Evolutionary conservation across 108 stramenopile species (phyloP).

Genomic region (Skeletonema costatum): DNA sequence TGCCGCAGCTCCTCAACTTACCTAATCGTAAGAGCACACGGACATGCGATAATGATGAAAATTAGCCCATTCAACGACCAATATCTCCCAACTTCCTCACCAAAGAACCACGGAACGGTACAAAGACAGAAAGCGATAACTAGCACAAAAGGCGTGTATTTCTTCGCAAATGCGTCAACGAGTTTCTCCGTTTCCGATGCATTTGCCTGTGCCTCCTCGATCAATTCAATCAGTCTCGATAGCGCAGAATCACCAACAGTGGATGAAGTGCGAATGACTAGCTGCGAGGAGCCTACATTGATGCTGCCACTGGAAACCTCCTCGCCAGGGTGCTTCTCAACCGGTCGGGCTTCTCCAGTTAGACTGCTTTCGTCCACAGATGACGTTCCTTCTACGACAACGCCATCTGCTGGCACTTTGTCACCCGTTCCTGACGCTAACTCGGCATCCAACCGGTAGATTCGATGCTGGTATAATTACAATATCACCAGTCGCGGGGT

Average conservation of each 20-base stretch:
- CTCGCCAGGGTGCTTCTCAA: constrained; percentile 67
- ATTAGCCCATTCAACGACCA: constrained; percentile 84
- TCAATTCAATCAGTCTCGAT: constrained; percentile 70
- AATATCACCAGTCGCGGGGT: constrained; percentile 55
- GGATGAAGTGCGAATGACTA: constrained; percentile 72
- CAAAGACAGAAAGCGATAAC: constrained; percentile 70
- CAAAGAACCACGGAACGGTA: constrained; percentile 80
- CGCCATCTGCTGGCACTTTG: constrained; percentile 93
- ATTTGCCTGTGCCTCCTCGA: constrained; percentile 87
- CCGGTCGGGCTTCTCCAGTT: constrained; percentile 88
- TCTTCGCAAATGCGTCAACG: constrained; percentile 82
- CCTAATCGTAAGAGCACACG: constrained; percentile 90
- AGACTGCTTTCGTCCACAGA: constrained; percentile 93
- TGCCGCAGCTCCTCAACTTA: background rate
- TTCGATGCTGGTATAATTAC: constrained; percentile 74
- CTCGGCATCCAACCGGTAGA: constrained; percentile 73
- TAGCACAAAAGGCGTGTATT: constrained; percentile 87
- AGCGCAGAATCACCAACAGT: constrained; percentile 83
- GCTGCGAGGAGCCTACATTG: constrained; percentile 72
- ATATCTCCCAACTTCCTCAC: constrained; percentile 63
- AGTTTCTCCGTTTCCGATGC: constrained; percentile 88
- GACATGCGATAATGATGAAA: constrained; percentile 93
- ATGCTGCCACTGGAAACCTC: constrained; percentile 83
- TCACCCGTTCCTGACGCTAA: constrained; percentile 92
- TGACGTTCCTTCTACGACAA: constrained; percentile 82